Conservation (phyloP, 441 rosid species). For the Populus trichocarpa region DNA sequence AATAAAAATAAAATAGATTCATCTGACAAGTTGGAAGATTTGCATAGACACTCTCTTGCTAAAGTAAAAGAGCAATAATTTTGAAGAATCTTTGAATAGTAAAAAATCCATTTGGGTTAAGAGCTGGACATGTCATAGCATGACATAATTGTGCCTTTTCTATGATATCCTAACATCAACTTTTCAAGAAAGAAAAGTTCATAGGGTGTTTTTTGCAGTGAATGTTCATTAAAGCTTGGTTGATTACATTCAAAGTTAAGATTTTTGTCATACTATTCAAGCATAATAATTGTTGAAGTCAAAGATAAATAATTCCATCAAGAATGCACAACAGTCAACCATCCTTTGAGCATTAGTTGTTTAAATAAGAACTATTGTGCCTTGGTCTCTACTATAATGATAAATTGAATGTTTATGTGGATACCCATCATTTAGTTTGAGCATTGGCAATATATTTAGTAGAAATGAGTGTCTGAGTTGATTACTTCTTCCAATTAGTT, state of each 20-base stretch:
- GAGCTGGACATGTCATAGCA: neutral
- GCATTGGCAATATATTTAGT: neutral
- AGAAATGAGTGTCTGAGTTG: neutral
- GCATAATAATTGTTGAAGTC: neutral
- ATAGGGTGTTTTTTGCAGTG: neutral
- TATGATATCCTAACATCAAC: neutral
- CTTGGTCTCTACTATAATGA: neutral
- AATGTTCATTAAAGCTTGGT: neutral
- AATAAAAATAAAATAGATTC: neutral
- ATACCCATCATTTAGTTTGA: neutral
- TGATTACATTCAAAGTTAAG: neutral
- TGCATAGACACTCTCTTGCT: neutral
- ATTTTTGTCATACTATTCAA: neutral
- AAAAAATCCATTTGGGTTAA: neutral
- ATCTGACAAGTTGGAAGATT: neutral
- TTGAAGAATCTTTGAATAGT: neutral
- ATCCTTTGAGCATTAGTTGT: neutral
- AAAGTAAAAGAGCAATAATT: neutral
- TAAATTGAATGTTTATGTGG: neutral
- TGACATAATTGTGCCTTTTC: slow-evolving; percentile 5
- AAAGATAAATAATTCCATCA: neutral
- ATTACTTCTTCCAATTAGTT: neutral
- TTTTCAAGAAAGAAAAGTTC: neutral
- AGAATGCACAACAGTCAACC: neutral
- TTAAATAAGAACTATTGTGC: neutral